Evolutionary conservation across 441 rosid species (phyloP), one percentile per base, ranked within the genome.

Genomic region (Erysimum cheiri): DNA sequence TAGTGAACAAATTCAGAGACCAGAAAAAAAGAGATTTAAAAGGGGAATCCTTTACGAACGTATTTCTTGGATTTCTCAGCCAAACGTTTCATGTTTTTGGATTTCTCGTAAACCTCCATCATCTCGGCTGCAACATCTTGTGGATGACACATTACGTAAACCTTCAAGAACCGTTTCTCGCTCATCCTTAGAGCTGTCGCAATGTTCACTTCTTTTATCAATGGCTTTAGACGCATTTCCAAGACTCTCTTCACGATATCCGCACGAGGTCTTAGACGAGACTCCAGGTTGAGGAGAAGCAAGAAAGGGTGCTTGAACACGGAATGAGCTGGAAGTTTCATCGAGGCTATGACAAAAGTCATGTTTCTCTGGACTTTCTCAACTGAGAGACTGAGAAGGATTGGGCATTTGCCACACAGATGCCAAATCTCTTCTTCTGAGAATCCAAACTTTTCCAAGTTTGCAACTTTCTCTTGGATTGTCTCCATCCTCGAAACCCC

Each of bases 361-460:
- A 92, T 92, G 58, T 88, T 90, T 80, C 96, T 86, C 67, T 93
- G 92, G 61, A 93, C 88, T 80, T 88, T 90, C 6, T 86, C 96
- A 50, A 85, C 76, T 6, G 96, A 90, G 7, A 90, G 36, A 11
- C 96, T 86, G 71, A 93, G 75, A 41, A 90, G 28, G 43, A 80
- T 26, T n/a, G 77, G 98, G 58, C 84, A 82, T 37, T 80, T 79
- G 13, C 96, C 96, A 3, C 83, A 73, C 7, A 92, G 77, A n/a
- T 62, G 6, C 95, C 89, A 86, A 60, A 86, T 63, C 55, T 85
- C 92, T 13, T 88, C 93, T 53, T 88, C 92, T 0, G 85, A 72
- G 54, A 88, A 69, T 33, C 96, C 96, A 32, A 85, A 90, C 81
- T 83, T 88, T 70, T 82, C 92, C 35, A 93, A 63, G 77, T 90